phyloP scores from a whole-genome alignment of 768 basidiomycete species.

The Boletus eberwhitei region DNA sequence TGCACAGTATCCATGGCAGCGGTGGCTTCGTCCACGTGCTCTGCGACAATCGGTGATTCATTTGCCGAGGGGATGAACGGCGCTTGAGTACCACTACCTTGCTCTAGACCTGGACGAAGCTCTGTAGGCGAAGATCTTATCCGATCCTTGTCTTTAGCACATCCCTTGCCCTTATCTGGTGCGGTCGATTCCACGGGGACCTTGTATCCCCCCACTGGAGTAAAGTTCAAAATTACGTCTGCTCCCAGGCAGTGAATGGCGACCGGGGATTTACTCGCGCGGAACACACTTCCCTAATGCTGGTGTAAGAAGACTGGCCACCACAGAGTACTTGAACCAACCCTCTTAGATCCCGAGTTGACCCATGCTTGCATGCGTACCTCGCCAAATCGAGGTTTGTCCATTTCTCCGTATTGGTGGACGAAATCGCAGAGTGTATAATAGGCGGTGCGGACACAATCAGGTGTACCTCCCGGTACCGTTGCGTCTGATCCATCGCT shows the following conservation, averaged over 20 bases:
- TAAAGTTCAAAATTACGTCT: constrained; percentile 21
- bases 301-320: not conserved
- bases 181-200: not conserved
- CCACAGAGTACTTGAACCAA: constrained; percentile 2
- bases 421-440: constrained; percentile 31
- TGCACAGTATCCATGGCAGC: constrained; percentile 9
- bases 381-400: constrained; percentile 31
- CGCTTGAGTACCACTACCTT: not conserved
- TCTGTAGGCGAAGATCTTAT: constrained; percentile 1
- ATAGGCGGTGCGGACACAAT: constrained; percentile 19
- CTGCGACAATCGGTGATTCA: not conserved
- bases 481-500: constrained; percentile 9
- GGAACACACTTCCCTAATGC: constrained; percentile 24
- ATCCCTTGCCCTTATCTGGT: constrained; percentile 14
- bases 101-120: not conserved
- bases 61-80: not conserved
- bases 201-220: constrained; percentile 27
- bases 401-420: constrained; percentile 34
- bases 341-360: constrained; percentile 38
- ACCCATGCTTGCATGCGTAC: constrained; percentile 43
- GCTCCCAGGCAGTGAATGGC: constrained; percentile 27
- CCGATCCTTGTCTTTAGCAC: constrained; percentile 5
- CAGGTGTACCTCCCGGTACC: constrained; percentile 27
- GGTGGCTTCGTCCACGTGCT: not conserved
- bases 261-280: constrained; percentile 19